phyloP scores from a whole-genome alignment of 805 yeast genomes.

The Citeromyces nyonsensis region DNA sequence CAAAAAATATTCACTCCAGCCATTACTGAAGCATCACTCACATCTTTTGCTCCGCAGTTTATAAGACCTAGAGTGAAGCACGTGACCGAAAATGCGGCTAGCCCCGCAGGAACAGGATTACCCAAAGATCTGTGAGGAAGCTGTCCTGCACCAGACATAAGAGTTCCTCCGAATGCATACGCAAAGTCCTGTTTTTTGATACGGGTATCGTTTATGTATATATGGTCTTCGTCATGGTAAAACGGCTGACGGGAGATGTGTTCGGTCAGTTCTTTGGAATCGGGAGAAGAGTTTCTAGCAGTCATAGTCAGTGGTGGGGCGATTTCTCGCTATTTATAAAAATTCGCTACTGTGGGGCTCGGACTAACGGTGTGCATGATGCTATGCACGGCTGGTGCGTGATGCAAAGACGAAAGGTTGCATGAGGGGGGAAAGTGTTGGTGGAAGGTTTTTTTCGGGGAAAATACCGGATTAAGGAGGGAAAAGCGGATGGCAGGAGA shows the following conservation, averaged over 20 bases:
- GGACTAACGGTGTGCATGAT: no score
- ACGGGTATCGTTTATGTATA: constrained; percentile 22
- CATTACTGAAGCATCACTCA: constrained; percentile 22
- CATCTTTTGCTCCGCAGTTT: constrained; percentile 29
- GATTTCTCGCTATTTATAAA: background rate
- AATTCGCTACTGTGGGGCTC: background rate
- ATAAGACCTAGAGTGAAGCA: constrained; percentile 31
- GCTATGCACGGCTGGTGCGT: no score
- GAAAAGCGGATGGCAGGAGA: no score
- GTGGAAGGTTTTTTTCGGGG: no score
- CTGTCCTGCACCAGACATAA: constrained; percentile 21
- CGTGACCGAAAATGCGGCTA: constrained; percentile 28
- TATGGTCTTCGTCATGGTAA: constrained; percentile 23
- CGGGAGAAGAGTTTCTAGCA: background rate
- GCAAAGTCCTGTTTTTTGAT: constrained; percentile 40
- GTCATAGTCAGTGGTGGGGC: background rate
- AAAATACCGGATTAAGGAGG: no score
- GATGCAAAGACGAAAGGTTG: no score
- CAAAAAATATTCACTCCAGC: constrained; percentile 30
- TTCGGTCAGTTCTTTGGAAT: background rate
- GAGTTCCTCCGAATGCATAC: constrained; percentile 48
- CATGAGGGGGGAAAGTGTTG: no score
- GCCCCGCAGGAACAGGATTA: constrained; percentile 40
- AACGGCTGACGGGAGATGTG: constrained; percentile 5
- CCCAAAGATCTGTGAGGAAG: constrained; percentile 20